Evolutionary conservation across 306 rosid genomes (phyloP), one percentile per base, ranked within the genome.

Genomic region (Gillenia trifoliata): DNA sequence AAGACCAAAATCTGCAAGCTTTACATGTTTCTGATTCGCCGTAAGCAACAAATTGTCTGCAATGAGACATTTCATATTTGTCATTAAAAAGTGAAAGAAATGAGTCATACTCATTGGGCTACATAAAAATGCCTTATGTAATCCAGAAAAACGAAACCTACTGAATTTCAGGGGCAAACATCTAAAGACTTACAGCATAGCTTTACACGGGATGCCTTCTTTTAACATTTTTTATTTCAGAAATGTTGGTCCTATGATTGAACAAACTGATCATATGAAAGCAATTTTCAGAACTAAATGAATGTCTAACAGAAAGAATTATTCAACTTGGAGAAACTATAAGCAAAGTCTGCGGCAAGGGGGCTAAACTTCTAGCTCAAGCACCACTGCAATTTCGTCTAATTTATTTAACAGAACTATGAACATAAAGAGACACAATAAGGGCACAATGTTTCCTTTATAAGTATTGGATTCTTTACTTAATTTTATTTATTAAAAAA

Each of bases 1-100:
- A 69, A 92, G 98, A 70, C 98, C 98, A 79, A 92, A 92, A 83
- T 92, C 98, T 66, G 98, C 96, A 57, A 92, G 98, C 88, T 90
- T 92, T 69, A 90, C 89, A 64, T 96, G 91, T 88, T 85, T 87
- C 80, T 92, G 94, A 80, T 86, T 80, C 22, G 83, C 98, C 12
- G 98, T 89, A 73, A 92, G 98, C 82, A 92, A 85, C 79, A 92
- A 85, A 87, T 92, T 92, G 85, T 92, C 98, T 92, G 85, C 90
- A 88, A 81, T 41, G 66, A 34, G 61, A 74, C 79, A 75, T 61
- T 11, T 60, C 47, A 54, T 9, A 47, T 45, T 25, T 45, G 26
- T 50, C 57, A 25, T 52, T 28, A 61, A 66, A 60, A 74, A 34
- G 30, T 52, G 49, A 56, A 33, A 43, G 49, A 1, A 41, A 72